Evolutionary conservation across 2,329 filamentous ascomycete genomes (phyloP).

Genomic region (Monilinia fructigena): DNA sequence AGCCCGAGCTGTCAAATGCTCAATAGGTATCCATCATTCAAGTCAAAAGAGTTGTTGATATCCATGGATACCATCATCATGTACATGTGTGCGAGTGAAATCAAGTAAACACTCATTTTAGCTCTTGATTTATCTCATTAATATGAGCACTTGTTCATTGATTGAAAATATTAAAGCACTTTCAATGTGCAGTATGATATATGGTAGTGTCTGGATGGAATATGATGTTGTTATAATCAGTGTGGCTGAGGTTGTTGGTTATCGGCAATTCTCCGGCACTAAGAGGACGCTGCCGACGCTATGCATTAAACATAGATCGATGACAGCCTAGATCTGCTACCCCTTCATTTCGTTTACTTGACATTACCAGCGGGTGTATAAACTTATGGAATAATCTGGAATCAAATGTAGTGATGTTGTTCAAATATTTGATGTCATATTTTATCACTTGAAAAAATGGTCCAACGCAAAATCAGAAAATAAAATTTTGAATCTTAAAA

Average conservation of each 20-base stretch:
- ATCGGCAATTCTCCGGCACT: constrained; percentile 15
- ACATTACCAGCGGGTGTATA: neutral
- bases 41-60: neutral
- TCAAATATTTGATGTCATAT: no score
- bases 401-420: neutral
- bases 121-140: neutral
- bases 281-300: neutral
- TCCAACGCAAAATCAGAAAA: no score
- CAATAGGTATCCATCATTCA: neutral
- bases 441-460: no score
- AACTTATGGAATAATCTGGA: no score
- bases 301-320: neutral
- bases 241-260: constrained; percentile 3
- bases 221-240: neutral
- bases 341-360: neutral
- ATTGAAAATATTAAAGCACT: neutral
- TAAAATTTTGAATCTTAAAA: no score
- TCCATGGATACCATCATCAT: neutral
- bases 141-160: no score
- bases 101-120: constrained; percentile 8
- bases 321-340: no score
- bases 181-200: neutral
- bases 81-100: neutral
- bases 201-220: neutral
- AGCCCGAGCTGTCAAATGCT: neutral